Conservation (phyloP, 1,284 basidiomycete species). For the Pseudozyma tsukubaensis region DNA sequence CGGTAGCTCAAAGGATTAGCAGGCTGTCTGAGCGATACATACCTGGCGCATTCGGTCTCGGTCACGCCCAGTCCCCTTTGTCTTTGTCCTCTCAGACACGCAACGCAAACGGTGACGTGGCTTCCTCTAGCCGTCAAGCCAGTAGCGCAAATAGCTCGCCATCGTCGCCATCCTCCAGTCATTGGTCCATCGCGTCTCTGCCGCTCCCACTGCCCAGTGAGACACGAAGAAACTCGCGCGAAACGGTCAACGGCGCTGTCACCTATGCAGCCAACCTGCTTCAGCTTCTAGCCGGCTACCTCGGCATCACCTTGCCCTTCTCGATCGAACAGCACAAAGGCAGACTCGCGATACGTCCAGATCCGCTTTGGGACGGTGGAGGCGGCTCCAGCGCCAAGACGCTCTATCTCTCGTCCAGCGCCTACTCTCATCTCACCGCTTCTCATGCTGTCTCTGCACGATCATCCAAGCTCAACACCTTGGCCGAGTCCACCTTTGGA, state of each 20-base stretch:
- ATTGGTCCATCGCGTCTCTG: slow-evolving; percentile 51
- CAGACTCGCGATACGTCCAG: slow-evolving; percentile 34
- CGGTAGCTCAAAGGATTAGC: slow-evolving; percentile 39
- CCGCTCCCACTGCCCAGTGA: slow-evolving; percentile 52
- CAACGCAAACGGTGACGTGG: slow-evolving; percentile 1
- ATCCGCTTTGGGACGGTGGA: slow-evolving; percentile 53
- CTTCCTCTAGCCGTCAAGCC: not conserved
- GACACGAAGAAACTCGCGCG: slow-evolving; percentile 47
- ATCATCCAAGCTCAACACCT: slow-evolving; percentile 33
- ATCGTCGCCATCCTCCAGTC: slow-evolving; percentile 8
- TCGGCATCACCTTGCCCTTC: slow-evolving; percentile 58
- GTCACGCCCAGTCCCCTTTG: slow-evolving; percentile 7
- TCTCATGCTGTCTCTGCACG: slow-evolving; percentile 4
- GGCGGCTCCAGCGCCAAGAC: slow-evolving; percentile 49
- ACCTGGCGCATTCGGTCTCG: slow-evolving; percentile 46
- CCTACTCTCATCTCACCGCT: slow-evolving; percentile 40
- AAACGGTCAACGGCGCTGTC: slow-evolving; percentile 55
- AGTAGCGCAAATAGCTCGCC: not conserved
- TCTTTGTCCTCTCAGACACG: slow-evolving; percentile 1
- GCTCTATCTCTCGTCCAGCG: slow-evolving; percentile 44
- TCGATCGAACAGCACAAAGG: slow-evolving; percentile 44
- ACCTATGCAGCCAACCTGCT: slow-evolving; percentile 48
- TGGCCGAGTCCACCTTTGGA: slow-evolving; percentile 49
- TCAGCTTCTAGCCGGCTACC: slow-evolving; percentile 46
- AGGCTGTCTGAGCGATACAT: slow-evolving; percentile 51